These are phyloP conservation scores for Neurospora hispaniola DNA, from an alignment of 495 filamentous ascomycete genomes.

Conservation along the genomic window DNA sequence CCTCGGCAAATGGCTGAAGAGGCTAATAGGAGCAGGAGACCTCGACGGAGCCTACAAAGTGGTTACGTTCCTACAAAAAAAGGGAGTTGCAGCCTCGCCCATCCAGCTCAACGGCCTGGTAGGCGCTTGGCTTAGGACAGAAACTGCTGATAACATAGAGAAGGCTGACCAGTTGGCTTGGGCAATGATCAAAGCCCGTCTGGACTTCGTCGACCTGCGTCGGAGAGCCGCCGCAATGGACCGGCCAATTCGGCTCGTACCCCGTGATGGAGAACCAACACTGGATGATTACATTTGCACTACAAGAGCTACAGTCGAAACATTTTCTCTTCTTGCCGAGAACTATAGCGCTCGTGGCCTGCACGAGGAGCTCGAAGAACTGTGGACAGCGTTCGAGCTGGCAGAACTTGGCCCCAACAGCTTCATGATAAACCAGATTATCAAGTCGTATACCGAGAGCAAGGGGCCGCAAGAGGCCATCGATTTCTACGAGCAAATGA, in stretches of 20 bases:
- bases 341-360: conserved; percentile 55
- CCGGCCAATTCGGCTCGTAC: conserved; percentile 8
- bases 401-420: conserved; percentile 54
- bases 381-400: conserved; percentile 45
- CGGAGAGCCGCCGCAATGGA: conserved; percentile 7
- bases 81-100: conserved; percentile 50
- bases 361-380: conserved; percentile 41
- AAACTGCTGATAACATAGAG: conserved; percentile 37
- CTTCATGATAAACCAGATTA: conserved; percentile 66
- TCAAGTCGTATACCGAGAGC: conserved; percentile 49
- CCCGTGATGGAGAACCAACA: conserved; percentile 20
- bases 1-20: conserved; percentile 72
- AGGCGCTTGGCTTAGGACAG: conserved; percentile 60
- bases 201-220: conserved; percentile 42
- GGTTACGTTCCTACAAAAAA: conserved; percentile 55
- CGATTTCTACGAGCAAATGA: conserved; percentile 41
- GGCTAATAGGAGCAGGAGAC: conserved; percentile 62
- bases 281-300: conserved; percentile 20
- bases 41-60: conserved; percentile 58
- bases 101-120: conserved; percentile 69
- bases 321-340: conserved; percentile 62
- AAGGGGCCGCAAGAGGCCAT: conserved; percentile 40
- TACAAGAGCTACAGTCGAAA: conserved; percentile 55
- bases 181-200: conserved; percentile 60
- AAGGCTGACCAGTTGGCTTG: conserved; percentile 64